These are phyloP conservation scores for Corynascus novoguineensis DNA, from an alignment of 495 filamentous ascomycete species.

Conservation along the genomic window DNA sequence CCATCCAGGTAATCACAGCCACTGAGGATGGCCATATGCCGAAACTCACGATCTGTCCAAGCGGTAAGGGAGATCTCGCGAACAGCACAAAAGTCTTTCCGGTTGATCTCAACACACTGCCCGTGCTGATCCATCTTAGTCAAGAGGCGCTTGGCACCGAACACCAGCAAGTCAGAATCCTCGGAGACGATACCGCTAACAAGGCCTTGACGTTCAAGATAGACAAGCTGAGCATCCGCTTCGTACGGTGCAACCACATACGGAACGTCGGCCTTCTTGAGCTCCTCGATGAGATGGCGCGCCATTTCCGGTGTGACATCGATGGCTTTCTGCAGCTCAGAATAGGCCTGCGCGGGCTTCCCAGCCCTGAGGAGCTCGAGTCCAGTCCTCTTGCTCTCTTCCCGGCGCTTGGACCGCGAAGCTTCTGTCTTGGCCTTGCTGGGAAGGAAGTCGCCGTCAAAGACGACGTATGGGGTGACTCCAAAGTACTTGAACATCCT, in stretches of 20 bases:
- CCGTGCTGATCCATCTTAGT: constrained; percentile 95
- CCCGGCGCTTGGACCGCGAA: constrained; percentile 61
- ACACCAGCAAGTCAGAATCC: constrained; percentile 94
- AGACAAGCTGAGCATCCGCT: constrained; percentile 92
- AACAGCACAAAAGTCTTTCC: constrained; percentile 79
- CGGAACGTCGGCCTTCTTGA: constrained; percentile 70
- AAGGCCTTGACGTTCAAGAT: constrained; percentile 77
- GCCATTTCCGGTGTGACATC: constrained; percentile 98
- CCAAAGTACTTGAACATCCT: constrained; percentile 91
- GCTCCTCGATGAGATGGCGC: constrained; percentile 79
- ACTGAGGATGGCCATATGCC: constrained; percentile 92
- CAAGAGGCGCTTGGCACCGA: constrained; percentile 81
- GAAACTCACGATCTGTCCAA: constrained; percentile 87
- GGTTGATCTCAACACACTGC: constrained; percentile 84
- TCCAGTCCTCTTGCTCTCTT: constrained; percentile 67
- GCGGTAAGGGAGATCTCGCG: constrained; percentile 82
- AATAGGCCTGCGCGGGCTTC: constrained; percentile 70
- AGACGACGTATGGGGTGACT: constrained; percentile 85
- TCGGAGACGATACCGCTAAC: constrained; percentile 89
- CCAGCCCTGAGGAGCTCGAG: constrained; percentile 76
- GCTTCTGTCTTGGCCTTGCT: constrained; percentile 91
- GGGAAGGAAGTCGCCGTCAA: constrained; percentile 93
- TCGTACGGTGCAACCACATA: constrained; percentile 97
- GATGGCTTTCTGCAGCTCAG: constrained; percentile 89
- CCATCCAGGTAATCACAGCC: constrained; percentile 94